These are phyloP conservation scores for Pseudognaphalium luteoalbum DNA, from an alignment of 129 eudicot species.

Conservation along the genomic window DNA sequence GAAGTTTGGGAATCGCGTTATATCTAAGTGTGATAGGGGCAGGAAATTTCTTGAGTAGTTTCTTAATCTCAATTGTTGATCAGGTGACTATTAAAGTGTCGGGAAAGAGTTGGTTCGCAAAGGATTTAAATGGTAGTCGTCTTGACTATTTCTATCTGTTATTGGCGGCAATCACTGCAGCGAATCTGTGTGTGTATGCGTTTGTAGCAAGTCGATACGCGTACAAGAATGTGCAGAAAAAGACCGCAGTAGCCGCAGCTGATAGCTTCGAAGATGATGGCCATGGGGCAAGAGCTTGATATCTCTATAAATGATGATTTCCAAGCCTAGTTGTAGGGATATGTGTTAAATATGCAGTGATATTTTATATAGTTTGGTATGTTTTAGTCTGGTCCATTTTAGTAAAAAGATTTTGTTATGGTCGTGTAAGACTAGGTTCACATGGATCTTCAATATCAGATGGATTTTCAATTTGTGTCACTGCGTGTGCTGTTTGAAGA, in stretches of 20 bases:
- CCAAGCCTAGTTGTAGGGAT: slow-evolving; percentile 24
- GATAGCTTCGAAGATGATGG: slow-evolving; percentile 46
- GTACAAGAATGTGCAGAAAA: slow-evolving; percentile 70
- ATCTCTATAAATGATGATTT: slow-evolving; percentile 25
- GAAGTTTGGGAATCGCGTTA: slow-evolving; percentile 73
- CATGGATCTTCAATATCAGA: not conserved
- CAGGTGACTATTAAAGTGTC: slow-evolving; percentile 39
- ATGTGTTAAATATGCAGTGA: not conserved
- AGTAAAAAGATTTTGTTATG: slow-evolving; percentile 13
- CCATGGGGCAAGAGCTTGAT: slow-evolving; percentile 35
- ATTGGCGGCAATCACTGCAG: slow-evolving; percentile 48
- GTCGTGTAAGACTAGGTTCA: not conserved
- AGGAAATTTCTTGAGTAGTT: slow-evolving; percentile 67
- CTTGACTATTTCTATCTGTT: slow-evolving; percentile 73
- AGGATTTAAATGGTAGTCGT: slow-evolving; percentile 70
- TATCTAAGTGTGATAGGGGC: slow-evolving; percentile 81
- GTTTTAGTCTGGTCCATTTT: slow-evolving; percentile 6
- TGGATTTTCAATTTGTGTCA: not conserved
- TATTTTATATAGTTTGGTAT: not conserved
- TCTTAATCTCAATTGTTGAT: slow-evolving; percentile 64
- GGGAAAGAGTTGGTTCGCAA: slow-evolving; percentile 79
- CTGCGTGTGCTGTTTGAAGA: not conserved
- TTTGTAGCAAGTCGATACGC: slow-evolving; percentile 58
- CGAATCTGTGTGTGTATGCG: slow-evolving; percentile 52
- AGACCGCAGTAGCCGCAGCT: slow-evolving; percentile 37